Percentiles rank a stretch among this genome's conserved stretches.
These are phyloP conservation scores for Diaporthe longicolla DNA, from an alignment of 2,329 filamentous ascomycete genomes.

Conservation along the genomic window DNA sequence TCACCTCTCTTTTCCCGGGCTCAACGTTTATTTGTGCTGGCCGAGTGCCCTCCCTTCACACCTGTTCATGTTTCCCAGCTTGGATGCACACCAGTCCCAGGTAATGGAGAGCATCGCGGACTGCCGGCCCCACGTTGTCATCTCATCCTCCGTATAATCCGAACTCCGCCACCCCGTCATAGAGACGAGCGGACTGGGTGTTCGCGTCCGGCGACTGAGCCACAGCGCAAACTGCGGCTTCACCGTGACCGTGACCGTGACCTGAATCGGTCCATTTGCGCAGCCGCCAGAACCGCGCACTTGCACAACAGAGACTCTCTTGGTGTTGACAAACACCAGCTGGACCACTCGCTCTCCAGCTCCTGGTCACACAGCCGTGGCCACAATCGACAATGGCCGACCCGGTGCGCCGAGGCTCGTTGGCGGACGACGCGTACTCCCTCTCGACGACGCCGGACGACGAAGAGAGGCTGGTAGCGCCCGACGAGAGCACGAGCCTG, in stretches of 20 bases:
- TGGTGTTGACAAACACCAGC: background rate
- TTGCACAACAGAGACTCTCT: background rate
- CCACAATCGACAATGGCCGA: slow-evolving; percentile 3
- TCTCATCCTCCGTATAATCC: slow-evolving; percentile 11
- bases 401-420: slow-evolving; percentile 5
- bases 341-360: background rate
- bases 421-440: slow-evolving; percentile 33
- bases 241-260: background rate
- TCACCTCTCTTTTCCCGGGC: slow-evolving; percentile 4
- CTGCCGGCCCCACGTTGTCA: slow-evolving; percentile 6
- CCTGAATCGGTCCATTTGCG: background rate
- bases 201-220: slow-evolving; percentile 6
- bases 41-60: background rate
- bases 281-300: slow-evolving; percentile 13
- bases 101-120: slow-evolving; percentile 27
- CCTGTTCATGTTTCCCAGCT: background rate
- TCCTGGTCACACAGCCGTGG: background rate
- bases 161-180: slow-evolving; percentile 18
- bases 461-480: slow-evolving; percentile 20
- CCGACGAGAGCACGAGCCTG: slow-evolving; percentile 56
- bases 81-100: background rate
- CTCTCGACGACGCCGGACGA: slow-evolving; percentile 35
- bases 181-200: slow-evolving; percentile 19
- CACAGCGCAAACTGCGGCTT: background rate
- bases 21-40: background rate